phyloP scores from a whole-genome alignment of 2,329 filamentous ascomycete genomes.

The Moelleriella libera region DNA sequence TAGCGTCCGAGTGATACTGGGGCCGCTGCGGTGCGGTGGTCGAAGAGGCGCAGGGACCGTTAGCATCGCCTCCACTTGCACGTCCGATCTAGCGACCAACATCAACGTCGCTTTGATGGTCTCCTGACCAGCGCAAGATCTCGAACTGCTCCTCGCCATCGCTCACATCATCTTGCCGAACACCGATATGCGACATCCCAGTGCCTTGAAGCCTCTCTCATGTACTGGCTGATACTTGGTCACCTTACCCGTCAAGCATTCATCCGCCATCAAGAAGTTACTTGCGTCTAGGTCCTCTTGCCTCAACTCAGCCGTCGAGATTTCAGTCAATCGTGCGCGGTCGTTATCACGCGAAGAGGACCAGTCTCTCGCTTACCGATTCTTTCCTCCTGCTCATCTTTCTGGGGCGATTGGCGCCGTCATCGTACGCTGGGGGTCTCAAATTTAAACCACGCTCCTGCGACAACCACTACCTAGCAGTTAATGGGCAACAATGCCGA shows the following conservation, averaged over 20 bases:
- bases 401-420: background rate
- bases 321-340: too few relatives aligned
- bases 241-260: too few relatives aligned
- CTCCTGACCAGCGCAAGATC: background rate
- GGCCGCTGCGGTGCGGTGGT: too few relatives aligned
- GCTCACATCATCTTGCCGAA: conserved; percentile 1
- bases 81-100: background rate
- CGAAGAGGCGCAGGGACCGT: too few relatives aligned
- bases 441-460: background rate
- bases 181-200: background rate
- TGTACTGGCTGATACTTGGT: background rate
- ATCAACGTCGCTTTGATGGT: background rate
- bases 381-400: too few relatives aligned
- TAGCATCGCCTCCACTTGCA: background rate
- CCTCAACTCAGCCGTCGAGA: too few relatives aligned
- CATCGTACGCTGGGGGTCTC: background rate
- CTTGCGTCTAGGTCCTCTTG: too few relatives aligned
- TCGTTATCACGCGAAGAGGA: too few relatives aligned
- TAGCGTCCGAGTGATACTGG: too few relatives aligned
- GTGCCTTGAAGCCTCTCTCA: background rate
- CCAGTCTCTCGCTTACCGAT: too few relatives aligned
- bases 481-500: conserved; percentile 23
- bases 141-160: background rate
- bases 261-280: too few relatives aligned
- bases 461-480: background rate